A percentile compares a stretch with the other conserved stretches of the same genome.
These are phyloP conservation scores for Ceratocystis variospora DNA, from an alignment of 2,329 filamentous ascomycete species.

Conservation along the genomic window DNA sequence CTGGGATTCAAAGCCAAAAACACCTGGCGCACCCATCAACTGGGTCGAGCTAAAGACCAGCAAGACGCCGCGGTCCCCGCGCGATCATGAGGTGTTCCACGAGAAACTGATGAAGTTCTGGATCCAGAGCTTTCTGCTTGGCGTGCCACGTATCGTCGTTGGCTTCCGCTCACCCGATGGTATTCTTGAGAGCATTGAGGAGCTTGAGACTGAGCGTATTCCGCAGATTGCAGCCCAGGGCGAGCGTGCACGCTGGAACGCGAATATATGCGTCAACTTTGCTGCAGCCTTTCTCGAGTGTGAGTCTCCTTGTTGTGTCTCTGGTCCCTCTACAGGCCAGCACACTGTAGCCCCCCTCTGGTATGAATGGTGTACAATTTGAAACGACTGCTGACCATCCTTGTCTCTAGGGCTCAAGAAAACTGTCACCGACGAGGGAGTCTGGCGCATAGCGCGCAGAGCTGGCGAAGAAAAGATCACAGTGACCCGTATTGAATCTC, in stretches of 20 bases:
- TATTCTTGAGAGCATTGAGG: conserved; percentile 56
- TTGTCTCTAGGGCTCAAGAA: conserved; percentile 40
- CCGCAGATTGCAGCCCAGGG: conserved; percentile 58
- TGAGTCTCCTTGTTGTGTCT: conserved; percentile 30
- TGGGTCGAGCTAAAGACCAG: conserved; percentile 94
- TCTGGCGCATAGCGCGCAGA: conserved; percentile 64
- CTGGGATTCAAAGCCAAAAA: conserved; percentile 65
- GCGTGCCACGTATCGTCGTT: conserved; percentile 81
- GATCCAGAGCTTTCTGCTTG: conserved; percentile 90
- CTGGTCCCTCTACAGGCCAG: neutral
- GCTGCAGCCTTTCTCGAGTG: conserved; percentile 63
- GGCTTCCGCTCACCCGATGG: conserved; percentile 65
- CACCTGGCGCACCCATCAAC: conserved; percentile 55
- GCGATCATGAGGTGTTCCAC: conserved; percentile 64
- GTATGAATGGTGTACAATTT: too few relatives aligned
- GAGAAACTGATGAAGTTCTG: conserved; percentile 89
- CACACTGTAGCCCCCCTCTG: neutral
- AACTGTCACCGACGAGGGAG: conserved; percentile 52
- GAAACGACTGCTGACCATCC: neutral
- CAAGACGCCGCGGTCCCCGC: conserved; percentile 52
- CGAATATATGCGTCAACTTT: conserved; percentile 88
- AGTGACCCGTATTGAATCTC: conserved; percentile 58
- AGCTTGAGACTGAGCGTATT: conserved; percentile 66
- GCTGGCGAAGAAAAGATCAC: conserved; percentile 54
- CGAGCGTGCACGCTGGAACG: conserved; percentile 66